These are phyloP conservation scores for Sporisorium exsertum DNA, from an alignment of 1,284 basidiomycete genomes.

Conservation along the genomic window DNA sequence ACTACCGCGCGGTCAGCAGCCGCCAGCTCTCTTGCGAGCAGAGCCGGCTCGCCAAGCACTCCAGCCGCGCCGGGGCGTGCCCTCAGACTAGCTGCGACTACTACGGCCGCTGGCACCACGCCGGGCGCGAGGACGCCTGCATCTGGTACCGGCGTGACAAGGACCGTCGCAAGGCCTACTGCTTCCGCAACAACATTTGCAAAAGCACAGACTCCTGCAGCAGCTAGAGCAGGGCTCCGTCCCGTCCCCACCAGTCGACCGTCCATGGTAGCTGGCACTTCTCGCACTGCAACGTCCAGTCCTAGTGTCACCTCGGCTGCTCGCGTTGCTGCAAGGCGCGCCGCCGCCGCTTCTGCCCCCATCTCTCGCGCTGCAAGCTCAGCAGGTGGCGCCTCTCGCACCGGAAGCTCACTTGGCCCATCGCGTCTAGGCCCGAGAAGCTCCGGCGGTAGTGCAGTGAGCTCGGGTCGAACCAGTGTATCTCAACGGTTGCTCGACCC, in stretches of 20 bases:
- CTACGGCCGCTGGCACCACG: constrained; percentile 14
- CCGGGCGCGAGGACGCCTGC: constrained; percentile 31
- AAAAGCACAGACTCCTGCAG: constrained; percentile 42
- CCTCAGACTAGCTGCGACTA: constrained; percentile 8
- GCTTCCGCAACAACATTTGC: constrained; percentile 15
- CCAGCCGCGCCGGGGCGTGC: constrained; percentile 26
- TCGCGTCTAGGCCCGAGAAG: constrained; percentile 35
- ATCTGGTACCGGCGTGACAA: constrained; percentile 4
- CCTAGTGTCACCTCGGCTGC: constrained; percentile 33
- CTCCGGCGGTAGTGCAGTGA: constrained; percentile 36
- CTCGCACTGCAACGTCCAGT: constrained; percentile 40
- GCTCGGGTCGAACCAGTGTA: constrained; percentile 39
- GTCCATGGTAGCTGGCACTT: constrained; percentile 46
- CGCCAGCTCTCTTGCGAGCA: constrained; percentile 28
- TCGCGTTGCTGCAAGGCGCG: constrained; percentile 19
- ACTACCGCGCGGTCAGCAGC: constrained; percentile 33
- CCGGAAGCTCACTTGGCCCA: constrained; percentile 38
- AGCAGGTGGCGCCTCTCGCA: constrained; percentile 14
- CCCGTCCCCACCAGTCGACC: constrained; percentile 49
- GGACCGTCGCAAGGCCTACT: constrained; percentile 16
- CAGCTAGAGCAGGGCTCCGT: constrained; percentile 53
- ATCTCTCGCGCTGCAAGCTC: constrained; percentile 38
- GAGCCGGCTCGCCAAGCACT: constrained; percentile 35
- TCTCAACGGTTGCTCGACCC: constrained; percentile 29
- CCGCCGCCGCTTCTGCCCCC: constrained; percentile 29